These are phyloP conservation scores for Fusarium luffae DNA, from an alignment of 2,329 filamentous ascomycete species.

Conservation along the genomic window DNA sequence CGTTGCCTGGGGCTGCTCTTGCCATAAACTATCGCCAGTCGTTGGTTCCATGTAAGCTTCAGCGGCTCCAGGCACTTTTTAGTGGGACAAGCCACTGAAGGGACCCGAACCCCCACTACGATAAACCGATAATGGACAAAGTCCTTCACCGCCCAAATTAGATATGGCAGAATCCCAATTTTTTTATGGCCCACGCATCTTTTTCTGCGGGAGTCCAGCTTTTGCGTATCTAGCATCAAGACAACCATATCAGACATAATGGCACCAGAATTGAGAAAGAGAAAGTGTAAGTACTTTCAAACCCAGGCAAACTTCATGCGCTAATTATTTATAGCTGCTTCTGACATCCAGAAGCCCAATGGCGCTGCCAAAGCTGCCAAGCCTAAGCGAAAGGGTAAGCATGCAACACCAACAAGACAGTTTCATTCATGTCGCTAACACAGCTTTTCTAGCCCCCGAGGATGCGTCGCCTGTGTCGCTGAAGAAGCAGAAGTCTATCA, in stretches of 20 bases:
- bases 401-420: not conserved
- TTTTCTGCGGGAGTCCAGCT: conserved; percentile 40
- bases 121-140: conserved; percentile 42
- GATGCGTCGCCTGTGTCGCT: conserved; percentile 57
- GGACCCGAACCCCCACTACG: conserved; percentile 33
- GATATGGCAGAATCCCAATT: conserved; percentile 52
- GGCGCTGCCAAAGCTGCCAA: conserved; percentile 49
- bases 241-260: conserved; percentile 50
- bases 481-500: conserved; percentile 60
- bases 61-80: conserved; percentile 29
- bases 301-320: not conserved
- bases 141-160: conserved; percentile 47
- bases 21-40: conserved; percentile 3
- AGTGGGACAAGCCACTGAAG: conserved; percentile 38
- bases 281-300: conserved; percentile 46
- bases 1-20: not conserved
- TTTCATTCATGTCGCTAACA: conserved; percentile 40
- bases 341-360: conserved; percentile 49
- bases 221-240: conserved; percentile 32
- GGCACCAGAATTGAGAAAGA: conserved; percentile 59
- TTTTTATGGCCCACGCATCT: conserved; percentile 47
- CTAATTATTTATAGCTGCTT: conserved; percentile 42
- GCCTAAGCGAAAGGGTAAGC: conserved; percentile 53
- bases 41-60: conserved; percentile 18
- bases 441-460: conserved; percentile 52